A percentile compares a stretch with the other conserved stretches of the same genome.
These are phyloP conservation scores for Leccinum variabile DNA, from an alignment of 1,284 basidiomycete species.

Conservation along the genomic window DNA sequence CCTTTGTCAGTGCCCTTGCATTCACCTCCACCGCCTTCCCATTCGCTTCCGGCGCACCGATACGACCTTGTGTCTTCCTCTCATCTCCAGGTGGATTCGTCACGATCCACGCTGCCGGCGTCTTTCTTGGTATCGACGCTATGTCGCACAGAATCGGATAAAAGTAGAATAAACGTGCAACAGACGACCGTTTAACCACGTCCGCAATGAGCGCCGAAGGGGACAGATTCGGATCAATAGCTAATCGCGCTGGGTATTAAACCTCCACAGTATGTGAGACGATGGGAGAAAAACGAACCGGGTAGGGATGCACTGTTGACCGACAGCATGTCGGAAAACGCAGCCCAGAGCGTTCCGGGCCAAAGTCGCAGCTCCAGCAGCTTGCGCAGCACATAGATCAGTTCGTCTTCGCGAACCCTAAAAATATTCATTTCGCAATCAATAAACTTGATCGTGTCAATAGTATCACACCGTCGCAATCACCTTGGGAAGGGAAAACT, in stretches of 20 bases:
- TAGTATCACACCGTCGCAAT: slow-evolving; percentile 2
- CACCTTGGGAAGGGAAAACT: slow-evolving; percentile 84
- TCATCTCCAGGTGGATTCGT: slow-evolving; percentile 1
- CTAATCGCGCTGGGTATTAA: slow-evolving; percentile 21
- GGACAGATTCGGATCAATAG: slow-evolving; percentile 44
- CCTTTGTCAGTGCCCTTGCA: slow-evolving; percentile 64
- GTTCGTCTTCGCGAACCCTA: slow-evolving; percentile 86
- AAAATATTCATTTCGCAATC: neutral
- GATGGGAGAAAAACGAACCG: slow-evolving; percentile 38
- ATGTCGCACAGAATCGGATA: slow-evolving; percentile 80
- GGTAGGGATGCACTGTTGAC: slow-evolving; percentile 53
- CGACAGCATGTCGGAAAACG: slow-evolving; percentile 63
- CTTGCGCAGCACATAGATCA: slow-evolving; percentile 81
- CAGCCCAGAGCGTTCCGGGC: slow-evolving; percentile 75
- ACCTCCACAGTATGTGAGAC: neutral
- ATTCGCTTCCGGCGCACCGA: slow-evolving; percentile 34
- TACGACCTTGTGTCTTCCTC: slow-evolving; percentile 18
- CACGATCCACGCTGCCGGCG: slow-evolving; percentile 66
- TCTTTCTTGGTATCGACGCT: slow-evolving; percentile 62
- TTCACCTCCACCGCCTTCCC: slow-evolving; percentile 52
- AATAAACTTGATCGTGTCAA: neutral
- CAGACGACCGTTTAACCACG: slow-evolving; percentile 66
- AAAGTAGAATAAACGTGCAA: slow-evolving; percentile 84
- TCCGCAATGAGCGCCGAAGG: slow-evolving; percentile 61
- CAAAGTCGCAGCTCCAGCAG: slow-evolving; percentile 70